phyloP scores from a whole-genome alignment of 169 alveolate genomes.

The Toxoplasma gondii region DNA sequence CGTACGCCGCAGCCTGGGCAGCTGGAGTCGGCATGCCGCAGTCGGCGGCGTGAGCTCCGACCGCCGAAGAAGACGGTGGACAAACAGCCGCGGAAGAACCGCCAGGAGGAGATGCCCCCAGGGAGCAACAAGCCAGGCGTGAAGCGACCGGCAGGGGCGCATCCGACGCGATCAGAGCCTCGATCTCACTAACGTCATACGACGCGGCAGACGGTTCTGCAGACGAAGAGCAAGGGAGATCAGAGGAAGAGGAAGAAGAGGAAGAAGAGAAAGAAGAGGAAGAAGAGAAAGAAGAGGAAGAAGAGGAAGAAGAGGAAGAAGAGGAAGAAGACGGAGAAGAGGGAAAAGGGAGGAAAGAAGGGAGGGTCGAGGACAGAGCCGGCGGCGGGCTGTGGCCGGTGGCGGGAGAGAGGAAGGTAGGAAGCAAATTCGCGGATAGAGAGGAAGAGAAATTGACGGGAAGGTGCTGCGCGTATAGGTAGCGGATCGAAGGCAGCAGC shows the following conservation, averaged over 20 bases:
- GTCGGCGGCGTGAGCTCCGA: no score
- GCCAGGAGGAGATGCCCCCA: not conserved
- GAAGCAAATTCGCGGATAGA: not conserved
- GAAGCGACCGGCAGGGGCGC: not conserved
- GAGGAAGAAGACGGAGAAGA: not conserved
- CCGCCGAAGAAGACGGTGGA: not conserved
- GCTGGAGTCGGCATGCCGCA: no score
- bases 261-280: not conserved
- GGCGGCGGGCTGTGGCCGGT: slow-evolving; percentile 8
- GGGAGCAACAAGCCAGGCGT: not conserved
- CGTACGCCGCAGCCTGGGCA: not conserved
- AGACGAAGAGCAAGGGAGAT: not conserved
- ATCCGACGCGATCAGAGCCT: not conserved
- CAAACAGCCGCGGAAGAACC: not conserved
- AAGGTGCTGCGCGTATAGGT: slow-evolving; percentile 26
- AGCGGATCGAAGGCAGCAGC: slow-evolving; percentile 53
- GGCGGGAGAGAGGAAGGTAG: slow-evolving; percentile 21
- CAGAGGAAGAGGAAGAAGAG: not conserved
- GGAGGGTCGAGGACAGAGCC: not conserved
- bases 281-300: not conserved
- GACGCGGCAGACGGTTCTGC: no score
- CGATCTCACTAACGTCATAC: not conserved
- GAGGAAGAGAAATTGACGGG: not conserved
- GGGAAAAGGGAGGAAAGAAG: not conserved
- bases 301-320: not conserved